A percentile compares a stretch with the other conserved stretches of the same genome.
phyloP scores from a whole-genome alignment of 1,139 yeast genomes.

The Yamadazyma membranifaciens region DNA sequence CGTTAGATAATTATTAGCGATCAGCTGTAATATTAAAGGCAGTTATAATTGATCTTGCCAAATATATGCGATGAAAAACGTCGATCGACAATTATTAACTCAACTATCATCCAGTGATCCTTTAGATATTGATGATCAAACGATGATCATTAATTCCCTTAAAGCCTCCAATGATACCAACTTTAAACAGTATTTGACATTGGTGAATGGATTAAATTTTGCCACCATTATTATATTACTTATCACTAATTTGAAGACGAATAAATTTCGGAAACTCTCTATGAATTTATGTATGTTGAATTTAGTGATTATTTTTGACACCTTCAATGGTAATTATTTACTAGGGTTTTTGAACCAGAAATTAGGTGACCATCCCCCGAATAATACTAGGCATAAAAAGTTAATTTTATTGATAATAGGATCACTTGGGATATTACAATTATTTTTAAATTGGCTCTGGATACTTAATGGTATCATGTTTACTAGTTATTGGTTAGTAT shows the following conservation, averaged over 20 bases:
- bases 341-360: not conserved
- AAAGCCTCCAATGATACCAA: conserved; percentile 8
- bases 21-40: too few species aligned
- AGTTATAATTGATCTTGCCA: too few species aligned
- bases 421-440: not conserved
- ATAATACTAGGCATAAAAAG: not conserved
- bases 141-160: conserved; percentile 17
- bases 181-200: conserved; percentile 9
- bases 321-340: conserved; percentile 1
- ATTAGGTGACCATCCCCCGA: too few species aligned
- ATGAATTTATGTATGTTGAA: conserved; percentile 2
- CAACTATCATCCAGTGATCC: conserved; percentile 6
- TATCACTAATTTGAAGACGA: not conserved
- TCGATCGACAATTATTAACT: not conserved
- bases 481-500: conserved; percentile 14
- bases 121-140: conserved; percentile 24
- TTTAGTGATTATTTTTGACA: not conserved
- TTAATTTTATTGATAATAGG: not conserved
- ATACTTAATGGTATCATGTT: conserved; percentile 13
- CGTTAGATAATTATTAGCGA: too few species aligned
- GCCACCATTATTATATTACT: not conserved
- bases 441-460: not conserved
- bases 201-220: not conserved
- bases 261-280: not conserved
- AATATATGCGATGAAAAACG: conserved; percentile 1